Conservation (phyloP, 2,329 filamentous ascomycete species). For the Cadophora luteo-olivacea region DNA sequence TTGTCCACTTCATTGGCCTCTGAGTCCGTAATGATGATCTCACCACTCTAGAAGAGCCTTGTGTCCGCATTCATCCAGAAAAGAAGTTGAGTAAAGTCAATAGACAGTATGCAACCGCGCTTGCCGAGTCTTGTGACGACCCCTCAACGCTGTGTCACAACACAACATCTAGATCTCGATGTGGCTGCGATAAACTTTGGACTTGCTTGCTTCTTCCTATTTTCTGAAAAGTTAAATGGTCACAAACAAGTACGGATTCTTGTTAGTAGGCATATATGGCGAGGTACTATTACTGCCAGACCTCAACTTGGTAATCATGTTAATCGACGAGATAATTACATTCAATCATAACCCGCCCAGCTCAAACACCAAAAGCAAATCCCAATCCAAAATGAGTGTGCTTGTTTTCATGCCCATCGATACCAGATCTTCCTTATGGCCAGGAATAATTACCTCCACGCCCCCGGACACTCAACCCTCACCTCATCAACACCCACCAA, state of each 20-base stretch:
- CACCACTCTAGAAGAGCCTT: not conserved
- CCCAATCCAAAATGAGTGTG: conserved; percentile 60
- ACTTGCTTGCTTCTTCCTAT: no score
- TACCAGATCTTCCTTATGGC: not conserved
- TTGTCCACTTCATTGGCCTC: not conserved
- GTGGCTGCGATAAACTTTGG: not conserved
- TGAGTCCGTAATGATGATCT: not conserved
- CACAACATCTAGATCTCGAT: not conserved
- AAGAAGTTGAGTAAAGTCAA: not conserved
- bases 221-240: no score
- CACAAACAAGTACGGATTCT: no score
- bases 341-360: not conserved
- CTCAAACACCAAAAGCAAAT: conserved; percentile 48
- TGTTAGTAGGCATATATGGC: not conserved
- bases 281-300: not conserved
- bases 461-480: not conserved
- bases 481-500: not conserved
- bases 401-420: not conserved
- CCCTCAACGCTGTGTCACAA: not conserved
- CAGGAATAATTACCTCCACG: conserved; percentile 13
- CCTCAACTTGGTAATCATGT: not conserved
- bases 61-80: not conserved
- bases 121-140: not conserved
- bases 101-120: not conserved
- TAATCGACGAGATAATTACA: not conserved